Evolutionary conservation across 768 basidiomycete genomes (phyloP), one percentile per base, ranked within the genome.

Genomic region (Leucocoprinus leucothites): DNA sequence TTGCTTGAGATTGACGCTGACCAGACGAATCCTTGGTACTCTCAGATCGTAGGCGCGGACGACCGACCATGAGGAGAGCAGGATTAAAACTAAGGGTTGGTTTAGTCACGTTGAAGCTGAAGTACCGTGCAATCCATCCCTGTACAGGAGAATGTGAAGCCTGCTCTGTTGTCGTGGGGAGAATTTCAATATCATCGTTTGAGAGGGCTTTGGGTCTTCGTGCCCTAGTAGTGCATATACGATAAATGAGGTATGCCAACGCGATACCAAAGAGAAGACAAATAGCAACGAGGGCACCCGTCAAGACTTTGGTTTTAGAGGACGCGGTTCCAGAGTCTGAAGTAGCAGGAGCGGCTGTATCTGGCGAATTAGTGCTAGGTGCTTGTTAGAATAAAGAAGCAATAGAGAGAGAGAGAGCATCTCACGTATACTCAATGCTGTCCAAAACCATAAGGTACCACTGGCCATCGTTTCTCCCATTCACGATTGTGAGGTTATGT

Each of bases 381-480:
- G n/a, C 11, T 13, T 48, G 24, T 55, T 48, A 48, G 53, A 45
- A 25, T 16, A 28, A 36, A 34, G 44, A n/a, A 22, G 24, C 22
- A 21, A 9, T 18, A 38, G 14, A 13, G 3, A 25, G 25, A 42
- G 38, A 38, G 19, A 13, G 6, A 40, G 7, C 28, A 14, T 31
- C 57, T 44, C 53, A 58, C 57, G 45, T 36, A 25, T 47, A 61
- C 11, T 18, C 26, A 13, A 61, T 56, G 28, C 41, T 58, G 38
- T 61, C 60, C 14, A 61, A n/a, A 14, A 55, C 51, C 49, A 61
- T 51, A 5, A 55, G 18, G 51, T 50, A 47, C 48, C 36, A 44
- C 9, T 19, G 40, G 11, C 50, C 45, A 22, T 36, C 34, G 16
- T 45, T 46, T 24, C 14, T n/a, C 19, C 48, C 54, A 16, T 47